Evolutionary conservation across 2,329 filamentous ascomycete species (phyloP).

Genomic region (Nemania bipapillata): DNA sequence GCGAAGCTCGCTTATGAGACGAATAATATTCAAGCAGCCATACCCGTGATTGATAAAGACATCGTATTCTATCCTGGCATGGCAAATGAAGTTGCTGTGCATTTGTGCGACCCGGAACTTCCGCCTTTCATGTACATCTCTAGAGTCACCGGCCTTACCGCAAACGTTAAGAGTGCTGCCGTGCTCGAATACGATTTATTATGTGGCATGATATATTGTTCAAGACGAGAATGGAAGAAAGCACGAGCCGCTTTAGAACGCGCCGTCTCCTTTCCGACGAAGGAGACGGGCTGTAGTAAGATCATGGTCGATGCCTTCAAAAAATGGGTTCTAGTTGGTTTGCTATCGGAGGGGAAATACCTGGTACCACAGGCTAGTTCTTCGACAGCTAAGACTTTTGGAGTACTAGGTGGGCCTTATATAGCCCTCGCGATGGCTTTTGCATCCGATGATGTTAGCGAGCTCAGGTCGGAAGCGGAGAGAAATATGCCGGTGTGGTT

Average conservation of each 20-base stretch:
- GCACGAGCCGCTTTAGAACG: conserved; percentile 71
- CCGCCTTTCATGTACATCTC: conserved; percentile 69
- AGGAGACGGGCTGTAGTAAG: conserved; percentile 72
- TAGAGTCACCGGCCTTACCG: conserved; percentile 66
- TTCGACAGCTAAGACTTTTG: conserved; percentile 58
- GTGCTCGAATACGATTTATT: conserved; percentile 75
- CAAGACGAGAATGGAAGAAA: conserved; percentile 68
- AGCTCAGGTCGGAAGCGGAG: conserved; percentile 72
- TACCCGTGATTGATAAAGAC: conserved; percentile 71
- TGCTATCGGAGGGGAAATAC: conserved; percentile 74
- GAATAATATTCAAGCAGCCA: conserved; percentile 63
- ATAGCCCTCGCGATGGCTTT: conserved; percentile 76
- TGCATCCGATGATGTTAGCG: conserved; percentile 62
- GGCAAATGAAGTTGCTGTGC: conserved; percentile 52
- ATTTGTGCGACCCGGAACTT: conserved; percentile 60
- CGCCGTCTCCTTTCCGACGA: conserved; percentile 73
- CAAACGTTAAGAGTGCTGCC: conserved; percentile 60
- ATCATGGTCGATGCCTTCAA: conserved; percentile 91
- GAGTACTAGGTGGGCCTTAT: conserved; percentile 74
- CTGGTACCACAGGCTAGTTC: conserved; percentile 66
- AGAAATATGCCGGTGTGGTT: conserved; percentile 68
- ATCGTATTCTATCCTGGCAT: conserved; percentile 73
- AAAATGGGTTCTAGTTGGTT: conserved; percentile 83
- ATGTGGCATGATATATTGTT: conserved; percentile 72
- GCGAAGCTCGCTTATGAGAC: conserved; percentile 68